Conservation (phyloP, 176 grass and related monocot genomes). For the Zea mays region DNA sequence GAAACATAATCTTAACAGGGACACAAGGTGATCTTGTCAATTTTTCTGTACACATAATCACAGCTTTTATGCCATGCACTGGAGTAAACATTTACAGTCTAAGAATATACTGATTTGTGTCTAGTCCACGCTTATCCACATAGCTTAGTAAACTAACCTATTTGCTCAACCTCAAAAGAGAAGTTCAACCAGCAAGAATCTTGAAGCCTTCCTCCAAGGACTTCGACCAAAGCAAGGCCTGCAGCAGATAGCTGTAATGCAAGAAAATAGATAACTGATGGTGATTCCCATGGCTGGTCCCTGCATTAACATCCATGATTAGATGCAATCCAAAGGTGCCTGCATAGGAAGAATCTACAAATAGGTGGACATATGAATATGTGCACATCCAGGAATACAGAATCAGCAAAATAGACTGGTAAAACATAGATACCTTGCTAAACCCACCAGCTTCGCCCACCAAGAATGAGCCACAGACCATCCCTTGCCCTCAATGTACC, state of each 20-base stretch:
- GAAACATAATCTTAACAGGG: not conserved
- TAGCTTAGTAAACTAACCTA: conserved; percentile 54
- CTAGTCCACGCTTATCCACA: conserved; percentile 24
- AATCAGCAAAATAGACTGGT: conserved; percentile 29
- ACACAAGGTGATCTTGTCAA: not conserved
- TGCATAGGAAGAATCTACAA: conserved; percentile 24
- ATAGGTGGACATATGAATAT: conserved; percentile 27
- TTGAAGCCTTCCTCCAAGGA: conserved; percentile 65
- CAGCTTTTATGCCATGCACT: not conserved
- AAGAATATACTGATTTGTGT: not conserved
- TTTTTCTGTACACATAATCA: not conserved
- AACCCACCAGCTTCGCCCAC: conserved; percentile 79
- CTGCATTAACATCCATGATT: conserved; percentile 56
- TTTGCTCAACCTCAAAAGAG: conserved; percentile 60
- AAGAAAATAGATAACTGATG: conserved; percentile 84
- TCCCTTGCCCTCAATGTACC: conserved; percentile 69
- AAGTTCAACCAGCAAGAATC: conserved; percentile 87
- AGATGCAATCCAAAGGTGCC: conserved; percentile 27
- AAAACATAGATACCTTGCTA: conserved; percentile 64
- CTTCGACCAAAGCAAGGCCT: conserved; percentile 76
- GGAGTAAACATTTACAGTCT: not conserved
- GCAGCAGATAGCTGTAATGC: conserved; percentile 70
- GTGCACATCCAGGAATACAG: conserved; percentile 30
- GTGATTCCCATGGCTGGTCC: conserved; percentile 67
- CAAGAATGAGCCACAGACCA: conserved; percentile 68